Base-by-base conservation (phyloP, 805 yeast species). In the Jamesozyma jinghongensis region DNA sequence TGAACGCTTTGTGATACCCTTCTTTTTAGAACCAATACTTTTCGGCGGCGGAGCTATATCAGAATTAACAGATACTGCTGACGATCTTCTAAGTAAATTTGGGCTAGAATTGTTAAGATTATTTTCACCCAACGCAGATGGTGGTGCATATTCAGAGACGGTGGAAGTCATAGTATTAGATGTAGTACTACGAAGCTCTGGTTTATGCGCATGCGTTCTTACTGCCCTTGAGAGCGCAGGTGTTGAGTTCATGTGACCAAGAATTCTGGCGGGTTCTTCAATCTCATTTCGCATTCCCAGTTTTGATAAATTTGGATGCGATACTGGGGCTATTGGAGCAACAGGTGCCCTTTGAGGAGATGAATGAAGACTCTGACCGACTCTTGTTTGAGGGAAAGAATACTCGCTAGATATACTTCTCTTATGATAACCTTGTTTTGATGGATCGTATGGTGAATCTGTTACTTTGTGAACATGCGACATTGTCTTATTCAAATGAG, bases 41-140 rank as follows among this genome's bases (percentile, higher is more conserved):
- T n/a, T 39, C 20, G 42, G 37, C 12, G 61, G 54, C 11, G 55
- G 54, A 3, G 48, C 53, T 37, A 45, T 44, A 26, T 42, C 45
- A 0, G 54, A 34, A n/a, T 28, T 26, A 13, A 40, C 19, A 2
- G 45, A 45, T 4, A 34, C 36, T 2, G 26, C 34, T 5, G 56
- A 44, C 6, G 48, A 37, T 11, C 47, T 38, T 37, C 53, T 51
- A 35, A 51, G 47, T 12, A 42, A 32, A 16, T 41, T 45, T 19
- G 52, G 43, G 2, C 43, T 41, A 3, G 51, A 42, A 25, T 37
- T 17, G 25, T 44, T 36, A 13, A 17, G 3, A 7, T 26, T 4
- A 14, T 11, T 14, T 2, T 3, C 27, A 3, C 32, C 31, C 10
- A 34, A 28, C 16, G 30, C 5, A 19, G 32, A 31, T 7, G 42